phyloP scores from a whole-genome alignment of 2,329 filamentous ascomycete species.

The Exserohilum turcica region DNA sequence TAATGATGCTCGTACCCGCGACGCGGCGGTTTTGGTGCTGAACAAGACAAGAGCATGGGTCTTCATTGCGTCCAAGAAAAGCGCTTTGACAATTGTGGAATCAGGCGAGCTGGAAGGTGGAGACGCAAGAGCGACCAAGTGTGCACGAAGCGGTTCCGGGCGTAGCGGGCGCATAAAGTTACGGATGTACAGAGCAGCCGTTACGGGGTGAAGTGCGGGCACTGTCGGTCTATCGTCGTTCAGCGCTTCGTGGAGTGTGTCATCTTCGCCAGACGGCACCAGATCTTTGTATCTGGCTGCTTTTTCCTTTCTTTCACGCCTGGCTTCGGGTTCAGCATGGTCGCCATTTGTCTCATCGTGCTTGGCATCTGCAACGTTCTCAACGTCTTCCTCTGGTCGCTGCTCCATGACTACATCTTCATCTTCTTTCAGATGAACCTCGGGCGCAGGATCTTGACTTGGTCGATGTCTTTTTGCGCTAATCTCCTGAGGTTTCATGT shows the following conservation, averaged over 20 bases:
- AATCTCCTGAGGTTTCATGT: constrained; percentile 42
- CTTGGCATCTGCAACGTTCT: constrained; percentile 12
- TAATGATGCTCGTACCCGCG: constrained; percentile 73
- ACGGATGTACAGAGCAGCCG: constrained; percentile 73
- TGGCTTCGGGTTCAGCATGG: constrained; percentile 11
- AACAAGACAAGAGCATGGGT: constrained; percentile 87
- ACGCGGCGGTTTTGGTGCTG: constrained; percentile 69
- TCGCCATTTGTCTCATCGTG: constrained; percentile 6
- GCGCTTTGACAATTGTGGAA: constrained; percentile 64
- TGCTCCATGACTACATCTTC: constrained; percentile 41
- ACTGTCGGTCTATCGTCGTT: constrained; percentile 40
- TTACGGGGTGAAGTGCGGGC: constrained; percentile 51
- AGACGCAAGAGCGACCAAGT: constrained; percentile 72
- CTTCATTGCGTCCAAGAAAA: constrained; percentile 82
- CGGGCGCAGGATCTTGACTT: constrained; percentile 40
- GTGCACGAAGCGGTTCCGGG: constrained; percentile 66
- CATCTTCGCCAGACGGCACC: constrained; percentile 24
- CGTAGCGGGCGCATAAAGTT: constrained; percentile 89
- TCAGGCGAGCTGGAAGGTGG: constrained; percentile 58
- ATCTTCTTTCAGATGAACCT: constrained; percentile 39
- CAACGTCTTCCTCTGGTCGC: constrained; percentile 25
- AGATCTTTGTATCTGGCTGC: constrained; percentile 43
- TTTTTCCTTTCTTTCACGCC: constrained; percentile 38
- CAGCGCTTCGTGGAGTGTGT: constrained; percentile 20
- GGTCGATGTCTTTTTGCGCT: constrained; percentile 52